Evolutionary conservation across 164 flowering plant genomes (phyloP).

Genomic region (Malania oleifera): DNA sequence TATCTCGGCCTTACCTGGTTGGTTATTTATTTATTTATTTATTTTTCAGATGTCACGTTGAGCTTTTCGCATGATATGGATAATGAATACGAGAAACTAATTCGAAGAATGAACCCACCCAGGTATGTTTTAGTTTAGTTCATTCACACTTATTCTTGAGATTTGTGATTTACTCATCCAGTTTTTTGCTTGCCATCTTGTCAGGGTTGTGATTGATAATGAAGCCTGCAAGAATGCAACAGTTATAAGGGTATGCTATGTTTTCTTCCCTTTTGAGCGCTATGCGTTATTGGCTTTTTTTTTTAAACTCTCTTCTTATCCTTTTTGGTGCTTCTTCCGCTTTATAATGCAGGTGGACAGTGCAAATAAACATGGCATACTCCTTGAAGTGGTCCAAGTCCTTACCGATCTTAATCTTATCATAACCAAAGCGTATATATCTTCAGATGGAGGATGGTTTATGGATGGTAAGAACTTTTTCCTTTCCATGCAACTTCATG

Average conservation of each 20-base stretch:
- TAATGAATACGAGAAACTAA: conserved; percentile 86
- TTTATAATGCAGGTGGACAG: conserved; percentile 70
- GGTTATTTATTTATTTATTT: background rate
- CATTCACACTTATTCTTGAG: background rate
- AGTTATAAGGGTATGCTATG: conserved; percentile 55
- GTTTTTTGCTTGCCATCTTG: conserved; percentile 5
- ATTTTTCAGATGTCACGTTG: conserved; percentile 38
- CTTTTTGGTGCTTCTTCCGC: conserved; percentile 2
- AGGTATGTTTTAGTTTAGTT: conserved; percentile 33
- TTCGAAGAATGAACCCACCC: conserved; percentile 89
- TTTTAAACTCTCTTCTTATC: background rate
- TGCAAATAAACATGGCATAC: conserved; percentile 78
- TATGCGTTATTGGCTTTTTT: conserved; percentile 1
- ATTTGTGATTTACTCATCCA: background rate
- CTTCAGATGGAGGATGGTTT: conserved; percentile 96
- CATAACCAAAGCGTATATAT: conserved; percentile 80
- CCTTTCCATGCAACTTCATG: background rate
- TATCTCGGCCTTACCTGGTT: background rate
- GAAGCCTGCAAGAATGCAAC: conserved; percentile 80
- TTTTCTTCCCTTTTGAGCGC: conserved; percentile 1
- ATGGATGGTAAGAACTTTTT: conserved; percentile 70
- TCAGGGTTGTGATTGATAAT: conserved; percentile 92
- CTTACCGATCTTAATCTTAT: conserved; percentile 85
- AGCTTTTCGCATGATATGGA: conserved; percentile 64
- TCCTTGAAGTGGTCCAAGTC: conserved; percentile 84